Evolutionary conservation across 2,329 filamentous ascomycete species (phyloP).

Genomic region (Trichoderma gracile): DNA sequence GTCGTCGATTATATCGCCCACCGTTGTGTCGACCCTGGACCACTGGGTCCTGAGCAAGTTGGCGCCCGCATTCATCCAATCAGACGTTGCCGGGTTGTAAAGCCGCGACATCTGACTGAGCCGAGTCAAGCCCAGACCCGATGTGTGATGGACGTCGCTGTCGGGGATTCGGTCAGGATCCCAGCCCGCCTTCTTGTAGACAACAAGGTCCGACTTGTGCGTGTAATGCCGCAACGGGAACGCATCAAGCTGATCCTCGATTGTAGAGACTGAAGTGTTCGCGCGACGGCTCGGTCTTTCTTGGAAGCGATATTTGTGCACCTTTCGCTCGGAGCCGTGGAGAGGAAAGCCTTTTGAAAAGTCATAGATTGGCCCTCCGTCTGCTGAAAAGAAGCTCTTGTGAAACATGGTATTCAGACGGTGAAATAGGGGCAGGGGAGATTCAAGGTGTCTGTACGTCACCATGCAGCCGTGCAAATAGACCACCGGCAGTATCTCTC

Average conservation of each 20-base stretch:
- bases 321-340: neutral
- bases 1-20: too few relatives aligned
- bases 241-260: neutral
- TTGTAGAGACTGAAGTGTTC: neutral
- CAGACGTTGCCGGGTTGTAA: constrained; percentile 33
- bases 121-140: constrained; percentile 34
- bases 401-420: constrained; percentile 31
- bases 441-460: constrained; percentile 42
- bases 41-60: too few relatives aligned
- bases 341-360: constrained; percentile 20
- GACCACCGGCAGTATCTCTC: constrained; percentile 43
- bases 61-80: neutral
- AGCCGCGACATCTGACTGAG: constrained; percentile 33
- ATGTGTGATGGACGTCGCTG: constrained; percentile 33
- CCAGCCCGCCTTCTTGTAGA: constrained; percentile 40
- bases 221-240: constrained; percentile 37
- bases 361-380: constrained; percentile 24
- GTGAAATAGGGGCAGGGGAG: constrained; percentile 38
- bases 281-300: neutral
- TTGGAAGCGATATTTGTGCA: neutral
- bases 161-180: constrained; percentile 41
- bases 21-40: too few relatives aligned
- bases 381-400: constrained; percentile 24
- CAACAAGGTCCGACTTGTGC: constrained; percentile 37
- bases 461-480: constrained; percentile 52